Conservation (phyloP, 352 stramenopile genomes). For the Globisporangium nodosum region DNA sequence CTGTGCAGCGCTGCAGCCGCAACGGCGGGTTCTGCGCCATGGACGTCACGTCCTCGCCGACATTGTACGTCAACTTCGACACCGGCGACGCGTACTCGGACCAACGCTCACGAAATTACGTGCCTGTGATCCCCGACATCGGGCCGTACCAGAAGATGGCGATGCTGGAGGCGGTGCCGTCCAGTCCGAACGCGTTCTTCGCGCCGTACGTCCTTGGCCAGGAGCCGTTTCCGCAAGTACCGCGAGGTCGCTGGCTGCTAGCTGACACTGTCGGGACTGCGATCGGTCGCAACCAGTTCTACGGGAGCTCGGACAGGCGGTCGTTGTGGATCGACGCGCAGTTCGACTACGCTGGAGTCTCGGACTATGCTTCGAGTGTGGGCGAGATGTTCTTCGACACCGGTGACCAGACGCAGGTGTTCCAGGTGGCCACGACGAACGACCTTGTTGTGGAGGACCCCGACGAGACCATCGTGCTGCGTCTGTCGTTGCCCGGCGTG, state of each 20-base stretch:
- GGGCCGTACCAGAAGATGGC: conserved; percentile 60
- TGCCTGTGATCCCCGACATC: conserved; percentile 30
- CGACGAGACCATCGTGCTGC: conserved; percentile 88
- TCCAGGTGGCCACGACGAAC: conserved; percentile 82
- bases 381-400: conserved; percentile 64
- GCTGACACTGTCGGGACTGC: conserved; percentile 76
- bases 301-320: conserved; percentile 78
- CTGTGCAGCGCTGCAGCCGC: conserved; percentile 58
- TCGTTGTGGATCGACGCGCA: conserved; percentile 70
- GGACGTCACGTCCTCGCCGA: conserved; percentile 36
- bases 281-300: conserved; percentile 86
- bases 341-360: conserved; percentile 88
- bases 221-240: conserved; percentile 72
- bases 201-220: conserved; percentile 50
- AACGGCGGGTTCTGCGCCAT: conserved; percentile 54
- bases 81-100: conserved; percentile 73
- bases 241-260: conserved; percentile 47
- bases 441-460: conserved; percentile 90
- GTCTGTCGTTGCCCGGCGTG: conserved; percentile 89
- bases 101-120: conserved; percentile 39
- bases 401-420: conserved; percentile 39
- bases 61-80: conserved; percentile 65
- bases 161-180: conserved; percentile 50
- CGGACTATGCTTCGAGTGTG: conserved; percentile 81
- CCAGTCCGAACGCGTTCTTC: conserved; percentile 38